These are phyloP conservation scores for Anthracocystis setariae DNA, from an alignment of 1,284 basidiomycete genomes.

Conservation along the genomic window DNA sequence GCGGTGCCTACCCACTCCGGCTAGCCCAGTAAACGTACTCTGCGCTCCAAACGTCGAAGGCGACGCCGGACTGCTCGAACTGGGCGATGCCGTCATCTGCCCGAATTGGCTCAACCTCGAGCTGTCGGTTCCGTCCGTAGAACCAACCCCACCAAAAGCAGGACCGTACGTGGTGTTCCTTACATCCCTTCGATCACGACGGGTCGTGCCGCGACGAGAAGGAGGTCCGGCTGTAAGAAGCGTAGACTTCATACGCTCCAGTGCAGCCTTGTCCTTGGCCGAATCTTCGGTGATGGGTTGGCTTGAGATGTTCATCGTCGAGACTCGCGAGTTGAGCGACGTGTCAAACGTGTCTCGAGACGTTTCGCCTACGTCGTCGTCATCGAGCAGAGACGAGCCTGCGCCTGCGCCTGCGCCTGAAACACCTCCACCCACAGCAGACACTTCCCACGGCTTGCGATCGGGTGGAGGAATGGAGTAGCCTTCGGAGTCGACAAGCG, in stretches of 20 bases:
- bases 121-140: conserved; percentile 23
- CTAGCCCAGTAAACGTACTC: conserved; percentile 36
- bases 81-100: conserved; percentile 26
- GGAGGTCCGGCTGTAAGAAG: conserved; percentile 62
- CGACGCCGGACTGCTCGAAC: conserved; percentile 22
- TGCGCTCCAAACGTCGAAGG: conserved; percentile 40
- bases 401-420: conserved; percentile 5
- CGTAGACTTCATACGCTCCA: conserved; percentile 71
- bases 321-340: conserved; percentile 37
- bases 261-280: conserved; percentile 70
- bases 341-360: conserved; percentile 35
- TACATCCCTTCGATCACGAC: conserved; percentile 70
- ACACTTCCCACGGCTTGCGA: conserved; percentile 69
- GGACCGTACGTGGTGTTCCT: conserved; percentile 69
- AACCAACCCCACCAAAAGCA: conserved; percentile 27
- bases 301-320: conserved; percentile 67
- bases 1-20: conserved; percentile 45
- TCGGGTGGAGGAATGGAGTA: conserved; percentile 72
- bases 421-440: too few species aligned
- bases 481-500: conserved; percentile 70
- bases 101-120: conserved; percentile 47
- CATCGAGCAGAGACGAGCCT: conserved; percentile 62
- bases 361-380: conserved; percentile 45
- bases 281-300: conserved; percentile 70
- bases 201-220: conserved; percentile 67